Conservation (phyloP, 2,329 filamentous ascomycete species). For the Pseudocercospora macadamiae region DNA sequence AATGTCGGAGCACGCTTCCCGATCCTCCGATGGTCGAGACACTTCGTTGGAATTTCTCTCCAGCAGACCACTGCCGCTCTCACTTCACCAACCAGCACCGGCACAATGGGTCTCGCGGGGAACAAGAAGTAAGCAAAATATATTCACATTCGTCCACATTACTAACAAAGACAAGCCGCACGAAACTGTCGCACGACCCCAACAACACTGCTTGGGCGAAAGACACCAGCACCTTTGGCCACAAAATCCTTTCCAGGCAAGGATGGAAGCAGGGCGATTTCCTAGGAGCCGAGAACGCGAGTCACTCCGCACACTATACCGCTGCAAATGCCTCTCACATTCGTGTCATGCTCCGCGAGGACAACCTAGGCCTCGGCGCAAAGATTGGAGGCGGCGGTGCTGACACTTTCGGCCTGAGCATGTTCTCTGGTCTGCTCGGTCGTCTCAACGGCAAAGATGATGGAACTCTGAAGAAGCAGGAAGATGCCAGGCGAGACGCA, state of each 20-base stretch:
- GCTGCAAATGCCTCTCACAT: conserved; percentile 84
- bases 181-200: conserved; percentile 84
- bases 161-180: conserved; percentile 50
- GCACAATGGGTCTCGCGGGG: conserved; percentile 68
- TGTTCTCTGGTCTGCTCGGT: conserved; percentile 83
- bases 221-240: conserved; percentile 80
- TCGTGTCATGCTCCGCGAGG: conserved; percentile 82
- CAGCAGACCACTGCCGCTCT: background rate
- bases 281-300: conserved; percentile 75
- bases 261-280: conserved; percentile 88
- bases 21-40: background rate
- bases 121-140: conserved; percentile 31
- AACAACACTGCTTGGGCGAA: conserved; percentile 95
- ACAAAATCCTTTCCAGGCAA: conserved; percentile 83
- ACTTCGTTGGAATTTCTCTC: background rate
- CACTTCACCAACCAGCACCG: background rate
- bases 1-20: background rate
- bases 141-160: too few species aligned
- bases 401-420: conserved; percentile 81
- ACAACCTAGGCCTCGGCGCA: conserved; percentile 87
- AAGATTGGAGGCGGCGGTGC: conserved; percentile 68
- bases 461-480: conserved; percentile 70
- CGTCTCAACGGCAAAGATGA: conserved; percentile 81
- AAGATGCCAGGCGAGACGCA: conserved; percentile 65
- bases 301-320: conserved; percentile 76